These are phyloP conservation scores for Aspergillus campestris DNA, from an alignment of 495 filamentous ascomycete species.

Conservation along the genomic window DNA sequence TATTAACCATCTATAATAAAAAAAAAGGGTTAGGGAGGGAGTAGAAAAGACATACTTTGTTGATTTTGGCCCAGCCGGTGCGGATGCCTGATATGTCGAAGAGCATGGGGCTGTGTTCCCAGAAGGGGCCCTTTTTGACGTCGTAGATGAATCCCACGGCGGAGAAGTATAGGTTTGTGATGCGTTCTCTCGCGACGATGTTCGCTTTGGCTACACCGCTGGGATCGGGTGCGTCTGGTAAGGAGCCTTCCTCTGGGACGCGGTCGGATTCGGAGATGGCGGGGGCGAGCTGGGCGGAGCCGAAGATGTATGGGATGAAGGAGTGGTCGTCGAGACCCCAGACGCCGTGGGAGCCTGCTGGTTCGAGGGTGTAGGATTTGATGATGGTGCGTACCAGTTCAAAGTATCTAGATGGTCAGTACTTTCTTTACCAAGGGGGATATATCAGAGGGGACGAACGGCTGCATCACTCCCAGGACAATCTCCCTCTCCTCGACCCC, in stretches of 20 bases:
- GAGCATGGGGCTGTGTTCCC: constrained; percentile 94
- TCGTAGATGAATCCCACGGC: constrained; percentile 98
- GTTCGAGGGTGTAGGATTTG: constrained; percentile 87
- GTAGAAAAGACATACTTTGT: no score
- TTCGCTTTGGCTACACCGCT: constrained; percentile 54
- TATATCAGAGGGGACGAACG: constrained; percentile 43
- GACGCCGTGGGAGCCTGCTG: constrained; percentile 88
- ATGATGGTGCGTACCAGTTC: constrained; percentile 74
- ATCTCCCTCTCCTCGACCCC: constrained; percentile 65
- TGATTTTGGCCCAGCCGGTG: constrained; percentile 95
- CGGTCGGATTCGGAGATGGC: constrained; percentile 55
- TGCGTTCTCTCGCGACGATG: constrained; percentile 59
- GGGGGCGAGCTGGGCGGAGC: constrained; percentile 74
- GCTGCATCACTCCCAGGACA: constrained; percentile 72
- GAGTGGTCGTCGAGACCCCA: constrained; percentile 99
- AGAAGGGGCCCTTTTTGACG: constrained; percentile 95
- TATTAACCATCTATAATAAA: constrained; percentile 2
- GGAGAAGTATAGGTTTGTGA: constrained; percentile 87
- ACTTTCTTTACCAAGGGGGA: neutral
- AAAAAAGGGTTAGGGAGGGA: no score
- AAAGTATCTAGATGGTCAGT: constrained; percentile 56
- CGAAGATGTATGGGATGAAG: constrained; percentile 93
- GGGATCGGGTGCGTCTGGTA: constrained; percentile 61
- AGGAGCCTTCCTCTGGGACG: constrained; percentile 68
- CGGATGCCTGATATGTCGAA: constrained; percentile 89